phyloP scores from a whole-genome alignment of 1,139 yeast genomes.

The Kodamaea plutei region DNA sequence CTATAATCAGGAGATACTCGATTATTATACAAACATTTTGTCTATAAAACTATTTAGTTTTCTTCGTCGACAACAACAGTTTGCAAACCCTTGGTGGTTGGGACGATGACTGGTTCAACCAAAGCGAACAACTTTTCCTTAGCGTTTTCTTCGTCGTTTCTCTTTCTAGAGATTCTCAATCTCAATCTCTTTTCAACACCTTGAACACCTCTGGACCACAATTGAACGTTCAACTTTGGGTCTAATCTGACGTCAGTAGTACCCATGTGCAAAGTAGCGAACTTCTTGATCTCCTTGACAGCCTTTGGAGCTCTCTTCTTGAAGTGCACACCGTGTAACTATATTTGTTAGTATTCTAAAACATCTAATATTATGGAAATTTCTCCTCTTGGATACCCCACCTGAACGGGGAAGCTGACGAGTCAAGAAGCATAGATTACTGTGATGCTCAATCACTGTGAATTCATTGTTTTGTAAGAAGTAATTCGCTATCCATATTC shows the following conservation, averaged over 20 bases:
- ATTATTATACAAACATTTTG: conserved; percentile 13
- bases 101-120: conserved; percentile 96
- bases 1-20: conserved; percentile 3
- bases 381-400: too few relatives aligned
- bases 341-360: conserved; percentile 41
- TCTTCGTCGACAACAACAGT: conserved; percentile 93
- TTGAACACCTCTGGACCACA: conserved; percentile 99
- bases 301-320: conserved; percentile 99
- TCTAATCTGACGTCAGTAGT: conserved; percentile 98
- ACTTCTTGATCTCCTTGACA: conserved; percentile 98
- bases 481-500: too few relatives aligned
- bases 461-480: not conserved
- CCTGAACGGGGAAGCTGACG: not conserved
- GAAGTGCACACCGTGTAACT: conserved; percentile 98
- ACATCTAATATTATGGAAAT: too few relatives aligned
- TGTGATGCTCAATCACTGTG: not conserved
- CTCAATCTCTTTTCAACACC: conserved; percentile 98
- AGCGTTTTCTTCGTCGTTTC: conserved; percentile 99
- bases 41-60: conserved; percentile 41
- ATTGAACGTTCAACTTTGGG: conserved; percentile 96
- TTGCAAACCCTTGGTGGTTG: conserved; percentile 95
- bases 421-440: not conserved
- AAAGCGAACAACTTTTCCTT: conserved; percentile 96
- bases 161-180: conserved; percentile 99
- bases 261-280: conserved; percentile 98